phyloP scores from a whole-genome alignment of 1,284 basidiomycete genomes.

The Coniferiporia sulphurascens region DNA sequence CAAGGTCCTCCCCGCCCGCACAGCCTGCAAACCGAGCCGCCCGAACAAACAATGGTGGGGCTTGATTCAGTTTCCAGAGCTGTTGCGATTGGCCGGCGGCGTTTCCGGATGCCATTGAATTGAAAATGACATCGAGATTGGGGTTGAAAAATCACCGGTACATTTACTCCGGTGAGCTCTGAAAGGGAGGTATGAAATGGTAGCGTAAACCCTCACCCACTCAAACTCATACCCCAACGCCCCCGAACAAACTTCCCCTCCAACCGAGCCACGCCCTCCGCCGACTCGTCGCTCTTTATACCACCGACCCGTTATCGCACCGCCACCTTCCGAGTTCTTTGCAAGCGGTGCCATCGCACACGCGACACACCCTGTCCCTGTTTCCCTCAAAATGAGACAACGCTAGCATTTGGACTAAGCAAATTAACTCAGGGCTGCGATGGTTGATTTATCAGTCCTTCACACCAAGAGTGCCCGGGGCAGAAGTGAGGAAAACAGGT shows the following conservation, averaged over 20 bases:
- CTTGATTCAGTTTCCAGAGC: slow-evolving; percentile 6
- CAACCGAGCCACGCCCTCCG: slow-evolving; percentile 15
- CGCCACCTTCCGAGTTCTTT: slow-evolving; percentile 59
- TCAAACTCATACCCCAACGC: slow-evolving; percentile 24
- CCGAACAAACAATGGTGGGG: slow-evolving; percentile 3
- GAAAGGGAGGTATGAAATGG: too few species aligned
- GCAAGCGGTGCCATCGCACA: slow-evolving; percentile 28
- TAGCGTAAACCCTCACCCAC: slow-evolving; percentile 53
- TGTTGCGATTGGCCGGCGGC: slow-evolving; percentile 5
- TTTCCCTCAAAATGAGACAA: slow-evolving; percentile 34
- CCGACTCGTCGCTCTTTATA: too few species aligned
- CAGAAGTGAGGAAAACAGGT: slow-evolving; percentile 62
- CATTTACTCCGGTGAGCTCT: too few species aligned
- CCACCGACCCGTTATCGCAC: slow-evolving; percentile 46
- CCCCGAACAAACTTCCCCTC: too few species aligned
- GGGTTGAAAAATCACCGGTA: too few species aligned
- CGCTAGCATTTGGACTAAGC: slow-evolving; percentile 39
- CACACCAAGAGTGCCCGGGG: slow-evolving; percentile 39
- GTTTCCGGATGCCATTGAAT: too few species aligned
- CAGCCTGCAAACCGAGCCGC: background rate
- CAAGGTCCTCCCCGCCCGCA: slow-evolving; percentile 27
- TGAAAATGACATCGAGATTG: too few species aligned
- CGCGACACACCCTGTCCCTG: slow-evolving; percentile 28
- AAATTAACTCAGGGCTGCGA: slow-evolving; percentile 31
- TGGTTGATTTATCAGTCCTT: slow-evolving; percentile 24